Conservation (phyloP, 805 yeast genomes). For the Ogataea methanolica region DNA sequence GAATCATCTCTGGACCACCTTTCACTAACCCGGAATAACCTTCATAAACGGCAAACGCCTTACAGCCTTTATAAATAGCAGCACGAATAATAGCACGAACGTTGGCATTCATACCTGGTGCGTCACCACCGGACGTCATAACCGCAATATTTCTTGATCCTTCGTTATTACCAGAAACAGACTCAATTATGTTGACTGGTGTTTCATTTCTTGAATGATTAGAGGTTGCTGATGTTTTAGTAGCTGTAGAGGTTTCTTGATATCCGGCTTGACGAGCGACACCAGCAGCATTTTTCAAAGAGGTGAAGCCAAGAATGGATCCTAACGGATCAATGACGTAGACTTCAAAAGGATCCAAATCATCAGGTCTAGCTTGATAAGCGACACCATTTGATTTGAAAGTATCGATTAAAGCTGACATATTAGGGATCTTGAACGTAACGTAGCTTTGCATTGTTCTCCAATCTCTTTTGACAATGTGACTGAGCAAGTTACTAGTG, state of each 20-base stretch:
- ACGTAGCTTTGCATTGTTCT: conserved; percentile 41
- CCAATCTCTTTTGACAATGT: conserved; percentile 39
- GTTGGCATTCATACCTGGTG: conserved; percentile 78
- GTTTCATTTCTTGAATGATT: not conserved
- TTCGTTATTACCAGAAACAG: not conserved
- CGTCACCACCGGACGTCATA: conserved; percentile 81
- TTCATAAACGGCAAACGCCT: conserved; percentile 64
- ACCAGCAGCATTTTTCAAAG: conserved; percentile 49
- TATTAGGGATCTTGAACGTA: conserved; percentile 42
- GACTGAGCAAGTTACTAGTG: conserved; percentile 24
- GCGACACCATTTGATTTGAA: conserved; percentile 30
- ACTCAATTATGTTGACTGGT: not conserved
- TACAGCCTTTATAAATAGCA: conserved; percentile 60
- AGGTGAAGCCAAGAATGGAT: conserved; percentile 73
- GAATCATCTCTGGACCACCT: conserved; percentile 54
- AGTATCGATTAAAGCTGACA: conserved; percentile 34
- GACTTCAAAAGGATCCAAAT: conserved; percentile 67
- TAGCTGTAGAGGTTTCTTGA: not conserved
- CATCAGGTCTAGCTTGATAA: conserved; percentile 65
- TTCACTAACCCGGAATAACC: conserved; percentile 71
- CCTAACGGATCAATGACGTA: conserved; percentile 84
- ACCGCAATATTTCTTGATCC: conserved; percentile 53
- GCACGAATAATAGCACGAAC: conserved; percentile 71
- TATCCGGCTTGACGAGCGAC: conserved; percentile 6
- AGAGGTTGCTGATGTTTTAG: not conserved